These are phyloP conservation scores for Ophiognomonia clavigignenti-juglandacearum DNA, from an alignment of 2,329 filamentous ascomycete genomes.

Conservation along the genomic window DNA sequence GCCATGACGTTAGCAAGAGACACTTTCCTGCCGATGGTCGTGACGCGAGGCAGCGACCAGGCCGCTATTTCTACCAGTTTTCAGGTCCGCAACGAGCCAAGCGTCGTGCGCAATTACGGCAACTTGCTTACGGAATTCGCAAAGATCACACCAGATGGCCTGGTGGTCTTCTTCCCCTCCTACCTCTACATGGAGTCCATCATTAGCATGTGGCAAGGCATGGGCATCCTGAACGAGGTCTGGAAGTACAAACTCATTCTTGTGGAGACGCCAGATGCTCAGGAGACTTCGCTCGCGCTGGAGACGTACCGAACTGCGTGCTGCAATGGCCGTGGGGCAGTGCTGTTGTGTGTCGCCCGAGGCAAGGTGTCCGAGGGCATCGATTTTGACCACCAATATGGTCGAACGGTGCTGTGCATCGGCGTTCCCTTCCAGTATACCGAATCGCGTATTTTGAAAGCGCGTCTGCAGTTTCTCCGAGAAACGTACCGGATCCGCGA, in stretches of 20 bases:
- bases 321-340: conserved; percentile 91
- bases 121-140: conserved; percentile 91
- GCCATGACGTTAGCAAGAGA: conserved; percentile 89
- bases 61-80: conserved; percentile 90
- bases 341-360: conserved; percentile 89
- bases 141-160: conserved; percentile 90
- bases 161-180: conserved; percentile 99
- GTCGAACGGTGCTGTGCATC: conserved; percentile 90
- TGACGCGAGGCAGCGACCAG: conserved; percentile 92
- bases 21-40: conserved; percentile 97
- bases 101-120: conserved; percentile 95
- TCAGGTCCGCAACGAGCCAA: conserved; percentile 90
- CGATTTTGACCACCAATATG: conserved; percentile 98
- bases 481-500: conserved; percentile 96
- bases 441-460: conserved; percentile 93
- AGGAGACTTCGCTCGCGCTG: conserved; percentile 91
- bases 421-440: conserved; percentile 99
- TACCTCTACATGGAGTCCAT: conserved; percentile 99
- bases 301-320: conserved; percentile 97
- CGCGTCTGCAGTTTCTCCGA: conserved; percentile 88
- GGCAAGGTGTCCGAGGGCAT: conserved; percentile 98
- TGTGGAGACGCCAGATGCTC: conserved; percentile 94
- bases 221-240: conserved; percentile 94
- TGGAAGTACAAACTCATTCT: conserved; percentile 99
- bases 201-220: conserved; percentile 98